These are phyloP conservation scores for Geotrichum phurueaensis DNA, from an alignment of 1,139 yeast genomes.

Conservation along the genomic window DNA sequence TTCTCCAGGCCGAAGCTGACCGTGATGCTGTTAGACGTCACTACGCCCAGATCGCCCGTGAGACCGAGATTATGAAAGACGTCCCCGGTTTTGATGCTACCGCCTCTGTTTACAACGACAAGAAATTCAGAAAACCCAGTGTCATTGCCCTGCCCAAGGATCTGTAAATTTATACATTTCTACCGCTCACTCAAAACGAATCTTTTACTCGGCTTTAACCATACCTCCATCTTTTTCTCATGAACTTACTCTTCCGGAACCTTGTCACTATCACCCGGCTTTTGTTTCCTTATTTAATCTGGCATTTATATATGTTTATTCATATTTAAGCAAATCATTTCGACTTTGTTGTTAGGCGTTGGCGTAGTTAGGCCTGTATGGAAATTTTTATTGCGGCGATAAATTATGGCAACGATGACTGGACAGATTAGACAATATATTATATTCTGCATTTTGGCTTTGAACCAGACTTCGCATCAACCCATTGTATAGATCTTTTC, in stretches of 20 bases:
- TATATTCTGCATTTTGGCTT: too few species aligned
- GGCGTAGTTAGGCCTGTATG: too few species aligned
- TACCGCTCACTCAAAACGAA: neutral
- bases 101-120: conserved; percentile 43
- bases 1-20: conserved; percentile 77
- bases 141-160: conserved; percentile 31
- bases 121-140: conserved; percentile 37
- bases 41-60: conserved; percentile 61
- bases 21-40: conserved; percentile 72
- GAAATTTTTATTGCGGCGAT: too few species aligned
- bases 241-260: neutral
- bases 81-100: conserved; percentile 55
- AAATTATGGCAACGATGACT: too few species aligned
- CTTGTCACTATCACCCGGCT: neutral
- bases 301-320: conserved; percentile 7
- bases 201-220: neutral
- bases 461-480: too few species aligned
- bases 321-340: conserved; percentile 4
- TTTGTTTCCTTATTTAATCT: conserved; percentile 6
- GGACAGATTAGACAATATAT: too few species aligned
- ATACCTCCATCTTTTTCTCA: neutral
- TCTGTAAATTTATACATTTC: conserved; percentile 10
- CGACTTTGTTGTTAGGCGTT: neutral
- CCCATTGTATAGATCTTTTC: too few species aligned
- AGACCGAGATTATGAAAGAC: conserved; percentile 55